A percentile compares a stretch with the other conserved stretches of the same genome.
Conservation (phyloP, 306 rosid genomes). For the Medicago ruthenica region DNA sequence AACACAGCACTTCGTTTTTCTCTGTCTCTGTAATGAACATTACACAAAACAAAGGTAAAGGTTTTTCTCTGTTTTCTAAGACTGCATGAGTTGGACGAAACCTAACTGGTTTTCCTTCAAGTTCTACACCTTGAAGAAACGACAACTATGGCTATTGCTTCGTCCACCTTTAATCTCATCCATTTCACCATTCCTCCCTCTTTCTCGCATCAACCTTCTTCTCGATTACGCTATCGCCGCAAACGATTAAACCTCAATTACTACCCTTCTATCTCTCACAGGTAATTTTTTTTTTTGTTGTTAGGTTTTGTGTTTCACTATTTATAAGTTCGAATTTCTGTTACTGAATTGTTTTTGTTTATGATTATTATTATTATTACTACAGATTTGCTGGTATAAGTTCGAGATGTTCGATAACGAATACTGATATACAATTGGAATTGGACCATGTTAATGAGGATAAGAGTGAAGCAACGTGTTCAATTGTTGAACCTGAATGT, state of each 20-base stretch:
- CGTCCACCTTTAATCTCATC: slow-evolving; percentile 52
- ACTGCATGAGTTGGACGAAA: slow-evolving; percentile 83
- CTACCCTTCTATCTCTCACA: slow-evolving; percentile 43
- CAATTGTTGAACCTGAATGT: slow-evolving; percentile 59
- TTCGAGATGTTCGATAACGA: slow-evolving; percentile 74
- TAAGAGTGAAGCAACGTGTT: slow-evolving; percentile 52
- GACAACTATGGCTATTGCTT: slow-evolving; percentile 65
- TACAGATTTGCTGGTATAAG: slow-evolving; percentile 60
- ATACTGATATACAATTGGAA: slow-evolving; percentile 64
- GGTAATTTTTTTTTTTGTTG: slow-evolving; percentile 28
- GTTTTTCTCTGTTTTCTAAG: slow-evolving; percentile 36
- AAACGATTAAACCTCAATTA: slow-evolving; percentile 57
- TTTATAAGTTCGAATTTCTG: slow-evolving; percentile 24
- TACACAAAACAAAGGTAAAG: background rate
- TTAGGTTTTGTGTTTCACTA: background rate
- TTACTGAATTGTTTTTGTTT: background rate
- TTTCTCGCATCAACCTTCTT: slow-evolving; percentile 45
- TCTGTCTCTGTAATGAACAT: slow-evolving; percentile 22
- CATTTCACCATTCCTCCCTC: slow-evolving; percentile 50
- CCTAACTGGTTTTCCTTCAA: slow-evolving; percentile 63
- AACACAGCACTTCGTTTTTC: background rate
- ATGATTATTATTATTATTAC: background rate
- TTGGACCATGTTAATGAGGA: slow-evolving; percentile 60
- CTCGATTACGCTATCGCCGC: slow-evolving; percentile 66
- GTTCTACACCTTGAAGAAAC: slow-evolving; percentile 67